Evolutionary conservation across 2,329 filamentous ascomycete genomes (phyloP).

Genomic region (Epichloe coenophiala): DNA sequence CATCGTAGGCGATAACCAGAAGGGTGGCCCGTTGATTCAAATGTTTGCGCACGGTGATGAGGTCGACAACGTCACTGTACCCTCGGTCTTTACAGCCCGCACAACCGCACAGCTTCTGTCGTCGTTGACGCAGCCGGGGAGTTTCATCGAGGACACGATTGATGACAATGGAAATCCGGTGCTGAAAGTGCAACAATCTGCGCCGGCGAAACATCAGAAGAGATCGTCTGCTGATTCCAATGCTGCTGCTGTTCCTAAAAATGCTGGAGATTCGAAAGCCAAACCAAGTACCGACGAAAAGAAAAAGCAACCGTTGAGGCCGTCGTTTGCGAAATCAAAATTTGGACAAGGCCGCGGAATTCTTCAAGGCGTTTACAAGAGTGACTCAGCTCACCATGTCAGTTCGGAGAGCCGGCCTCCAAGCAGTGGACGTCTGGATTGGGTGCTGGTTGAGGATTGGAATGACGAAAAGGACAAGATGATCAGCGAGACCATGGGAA

Average conservation of each 20-base stretch:
- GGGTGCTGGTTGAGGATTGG: slow-evolving; percentile 56
- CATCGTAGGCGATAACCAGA: slow-evolving; percentile 87
- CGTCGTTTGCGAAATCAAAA: slow-evolving; percentile 10
- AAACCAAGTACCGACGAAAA: slow-evolving; percentile 15
- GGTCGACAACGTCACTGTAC: slow-evolving; percentile 87
- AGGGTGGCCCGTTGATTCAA: slow-evolving; percentile 78
- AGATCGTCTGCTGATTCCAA: slow-evolving; percentile 14
- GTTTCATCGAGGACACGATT: slow-evolving; percentile 45
- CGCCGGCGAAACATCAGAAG: slow-evolving; percentile 24
- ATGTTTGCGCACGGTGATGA: slow-evolving; percentile 94
- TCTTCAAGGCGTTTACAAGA: slow-evolving; percentile 2
- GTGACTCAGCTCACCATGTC: slow-evolving; percentile 16
- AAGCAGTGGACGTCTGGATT: slow-evolving; percentile 60
- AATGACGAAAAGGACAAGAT: slow-evolving; percentile 38
- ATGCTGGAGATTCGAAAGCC: slow-evolving; percentile 14
- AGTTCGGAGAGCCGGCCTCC: slow-evolving; percentile 50
- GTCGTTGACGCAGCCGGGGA: slow-evolving; percentile 64
- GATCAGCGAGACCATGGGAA: slow-evolving; percentile 26
- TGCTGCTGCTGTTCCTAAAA: slow-evolving; percentile 14
- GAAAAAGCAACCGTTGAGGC: slow-evolving; percentile 8
- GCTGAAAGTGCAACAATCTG: slow-evolving; percentile 37
- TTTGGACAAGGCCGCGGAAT: not conserved
- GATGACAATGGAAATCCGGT: slow-evolving; percentile 46
- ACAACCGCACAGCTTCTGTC: slow-evolving; percentile 90
- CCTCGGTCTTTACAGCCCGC: slow-evolving; percentile 85